Percentiles rank a stretch among this genome's conserved stretches.
phyloP scores from a whole-genome alignment of 164 flowering plant species.

The Annona squamosa region DNA sequence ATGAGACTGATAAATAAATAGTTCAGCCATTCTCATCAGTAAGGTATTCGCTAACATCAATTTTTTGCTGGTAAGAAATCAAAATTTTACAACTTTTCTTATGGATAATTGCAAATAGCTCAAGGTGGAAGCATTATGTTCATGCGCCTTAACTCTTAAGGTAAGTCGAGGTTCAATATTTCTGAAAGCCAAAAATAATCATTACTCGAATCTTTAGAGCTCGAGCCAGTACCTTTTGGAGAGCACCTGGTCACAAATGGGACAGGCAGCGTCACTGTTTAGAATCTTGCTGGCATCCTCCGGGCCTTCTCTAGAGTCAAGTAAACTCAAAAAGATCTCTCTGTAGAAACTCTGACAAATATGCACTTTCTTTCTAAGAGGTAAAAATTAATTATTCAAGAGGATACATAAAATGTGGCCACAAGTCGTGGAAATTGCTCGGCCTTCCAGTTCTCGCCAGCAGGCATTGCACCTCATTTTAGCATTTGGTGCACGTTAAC shows the following conservation, averaged over 20 bases:
- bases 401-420: slow-evolving; percentile 86
- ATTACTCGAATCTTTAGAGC: background rate
- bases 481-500: slow-evolving; percentile 7
- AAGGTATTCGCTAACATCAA: background rate
- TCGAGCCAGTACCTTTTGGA: slow-evolving; percentile 62
- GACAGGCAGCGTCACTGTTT: slow-evolving; percentile 87
- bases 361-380: background rate
- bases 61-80: background rate
- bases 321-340: slow-evolving; percentile 14
- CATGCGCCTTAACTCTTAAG: background rate
- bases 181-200: background rate
- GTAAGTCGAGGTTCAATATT: background rate
- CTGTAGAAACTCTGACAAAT: background rate
- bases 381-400: background rate
- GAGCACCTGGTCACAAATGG: slow-evolving; percentile 94
- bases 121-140: no score
- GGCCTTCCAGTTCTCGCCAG: slow-evolving; percentile 87
- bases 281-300: slow-evolving; percentile 94
- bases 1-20: slow-evolving; percentile 50
- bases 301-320: slow-evolving; percentile 54
- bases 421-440: slow-evolving; percentile 70
- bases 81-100: background rate
- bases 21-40: slow-evolving; percentile 1
- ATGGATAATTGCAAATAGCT: background rate
- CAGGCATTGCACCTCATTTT: slow-evolving; percentile 92